Conservation (phyloP, 2,329 filamentous ascomycete genomes). For the Fonsecaea multimorphosa region DNA sequence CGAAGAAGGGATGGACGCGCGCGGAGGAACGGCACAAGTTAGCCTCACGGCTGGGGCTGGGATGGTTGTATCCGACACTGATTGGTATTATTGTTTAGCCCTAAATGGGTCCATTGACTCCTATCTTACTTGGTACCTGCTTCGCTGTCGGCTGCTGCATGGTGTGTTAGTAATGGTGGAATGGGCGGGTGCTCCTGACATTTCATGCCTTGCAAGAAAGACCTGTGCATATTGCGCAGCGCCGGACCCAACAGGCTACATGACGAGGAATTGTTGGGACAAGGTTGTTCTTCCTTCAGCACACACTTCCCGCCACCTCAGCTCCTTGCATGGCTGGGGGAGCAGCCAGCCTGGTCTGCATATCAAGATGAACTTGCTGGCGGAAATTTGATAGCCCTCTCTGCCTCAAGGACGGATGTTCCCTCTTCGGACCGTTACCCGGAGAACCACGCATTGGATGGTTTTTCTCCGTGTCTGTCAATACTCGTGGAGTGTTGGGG, state of each 20-base stretch:
- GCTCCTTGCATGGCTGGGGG: background rate
- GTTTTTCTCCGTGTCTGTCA: background rate
- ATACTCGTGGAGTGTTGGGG: background rate
- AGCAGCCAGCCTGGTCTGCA: background rate
- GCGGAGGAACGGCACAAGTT: background rate
- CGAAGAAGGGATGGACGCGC: background rate
- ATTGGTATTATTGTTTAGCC: background rate
- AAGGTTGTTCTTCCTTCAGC: background rate
- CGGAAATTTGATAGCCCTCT: background rate
- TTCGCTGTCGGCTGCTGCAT: background rate
- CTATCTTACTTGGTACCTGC: background rate
- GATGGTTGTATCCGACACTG: background rate
- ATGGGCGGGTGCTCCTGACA: background rate
- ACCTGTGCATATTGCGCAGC: background rate
- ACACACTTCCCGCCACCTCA: background rate
- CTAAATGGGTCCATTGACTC: background rate
- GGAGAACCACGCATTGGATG: background rate
- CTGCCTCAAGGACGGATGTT: background rate
- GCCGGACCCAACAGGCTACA: background rate
- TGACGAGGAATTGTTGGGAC: background rate
- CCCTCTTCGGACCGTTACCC: background rate
- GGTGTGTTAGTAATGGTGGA: background rate
- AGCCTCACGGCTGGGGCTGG: background rate
- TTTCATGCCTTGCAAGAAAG: background rate
- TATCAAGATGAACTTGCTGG: background rate